phyloP scores from a whole-genome alignment of 1,284 basidiomycete genomes.

The Cryptococcus sp. region DNA sequence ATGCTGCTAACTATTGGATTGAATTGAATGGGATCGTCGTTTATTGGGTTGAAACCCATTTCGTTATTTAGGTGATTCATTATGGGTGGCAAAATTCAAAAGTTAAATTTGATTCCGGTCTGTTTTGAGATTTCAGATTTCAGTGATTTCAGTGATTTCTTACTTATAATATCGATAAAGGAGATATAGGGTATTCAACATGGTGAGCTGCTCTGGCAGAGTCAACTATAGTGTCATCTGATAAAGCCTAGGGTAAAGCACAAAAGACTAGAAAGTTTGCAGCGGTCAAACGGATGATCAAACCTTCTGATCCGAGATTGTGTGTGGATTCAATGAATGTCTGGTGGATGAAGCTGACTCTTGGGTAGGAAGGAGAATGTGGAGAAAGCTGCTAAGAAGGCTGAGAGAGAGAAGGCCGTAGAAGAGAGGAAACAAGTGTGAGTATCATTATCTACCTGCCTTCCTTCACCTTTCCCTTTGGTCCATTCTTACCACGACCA shows the following conservation, averaged over 20 bases:
- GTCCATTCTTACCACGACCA: not conserved
- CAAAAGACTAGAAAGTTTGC: conserved; percentile 96
- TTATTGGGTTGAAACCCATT: not conserved
- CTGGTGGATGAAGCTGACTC: conserved; percentile 1
- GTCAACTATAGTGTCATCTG: not conserved
- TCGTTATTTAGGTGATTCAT: no score
- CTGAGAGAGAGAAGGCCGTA: conserved; percentile 48
- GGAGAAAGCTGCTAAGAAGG: conserved; percentile 50
- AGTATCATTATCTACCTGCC: conserved; percentile 34
- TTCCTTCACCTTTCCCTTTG: not conserved
- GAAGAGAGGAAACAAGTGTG: conserved; percentile 50
- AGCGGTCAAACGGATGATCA: conserved; percentile 88
- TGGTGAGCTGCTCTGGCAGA: conserved; percentile 4
- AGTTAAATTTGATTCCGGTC: not conserved
- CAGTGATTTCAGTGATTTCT: not conserved
- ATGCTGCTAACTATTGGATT: not conserved
- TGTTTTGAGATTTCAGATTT: not conserved
- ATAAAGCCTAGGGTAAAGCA: conserved; percentile 68
- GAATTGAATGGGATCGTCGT: not conserved
- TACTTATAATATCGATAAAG: not conserved
- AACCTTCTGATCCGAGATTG: conserved; percentile 90
- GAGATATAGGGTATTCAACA: not conserved
- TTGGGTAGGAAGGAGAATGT: conserved; percentile 51
- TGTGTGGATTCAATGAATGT: conserved; percentile 50
- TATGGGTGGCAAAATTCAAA: not conserved